A percentile compares a stretch with the other conserved stretches of the same genome.
phyloP scores from a whole-genome alignment of 805 yeast genomes.

The Myxozyma neglecta region DNA sequence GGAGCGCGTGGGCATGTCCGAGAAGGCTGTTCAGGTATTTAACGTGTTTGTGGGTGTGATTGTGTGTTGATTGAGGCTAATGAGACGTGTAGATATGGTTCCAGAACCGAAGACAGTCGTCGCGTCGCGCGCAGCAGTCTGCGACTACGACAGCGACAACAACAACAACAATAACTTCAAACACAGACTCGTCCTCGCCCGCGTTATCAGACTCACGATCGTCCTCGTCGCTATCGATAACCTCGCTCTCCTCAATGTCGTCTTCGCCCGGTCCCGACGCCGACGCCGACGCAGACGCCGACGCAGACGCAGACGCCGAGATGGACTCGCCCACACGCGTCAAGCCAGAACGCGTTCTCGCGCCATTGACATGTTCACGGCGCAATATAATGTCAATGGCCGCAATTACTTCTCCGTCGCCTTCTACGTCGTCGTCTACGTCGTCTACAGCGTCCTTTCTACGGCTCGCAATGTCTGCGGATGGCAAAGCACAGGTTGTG shows the following conservation, averaged over 20 bases:
- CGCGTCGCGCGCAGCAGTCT: conserved; percentile 40
- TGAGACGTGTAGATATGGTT: conserved; percentile 76
- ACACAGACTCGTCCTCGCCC: conserved; percentile 7
- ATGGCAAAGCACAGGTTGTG: conserved; percentile 44
- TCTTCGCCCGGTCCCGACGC: conserved; percentile 10
- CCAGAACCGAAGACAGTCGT: conserved; percentile 88
- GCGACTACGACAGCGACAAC: neutral
- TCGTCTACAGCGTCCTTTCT: conserved; percentile 9
- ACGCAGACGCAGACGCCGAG: conserved; percentile 1
- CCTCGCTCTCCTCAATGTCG: neutral
- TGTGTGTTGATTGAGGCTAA: neutral
- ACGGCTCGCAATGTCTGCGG: conserved; percentile 40
- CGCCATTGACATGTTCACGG: conserved; percentile 10
- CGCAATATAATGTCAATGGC: conserved; percentile 24
- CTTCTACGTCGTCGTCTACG: neutral
- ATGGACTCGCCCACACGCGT: neutral
- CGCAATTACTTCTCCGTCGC: neutral
- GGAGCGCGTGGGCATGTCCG: conserved; percentile 82
- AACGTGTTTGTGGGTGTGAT: no score
- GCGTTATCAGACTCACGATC: no score
- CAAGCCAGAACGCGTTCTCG: conserved; percentile 11
- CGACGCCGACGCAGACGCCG: neutral
- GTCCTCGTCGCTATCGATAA: neutral
- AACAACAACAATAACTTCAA: conserved; percentile 2
- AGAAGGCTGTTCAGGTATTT: conserved; percentile 79